Conservation (phyloP, 1,284 basidiomycete genomes). For the Trichosporon sp. region DNA sequence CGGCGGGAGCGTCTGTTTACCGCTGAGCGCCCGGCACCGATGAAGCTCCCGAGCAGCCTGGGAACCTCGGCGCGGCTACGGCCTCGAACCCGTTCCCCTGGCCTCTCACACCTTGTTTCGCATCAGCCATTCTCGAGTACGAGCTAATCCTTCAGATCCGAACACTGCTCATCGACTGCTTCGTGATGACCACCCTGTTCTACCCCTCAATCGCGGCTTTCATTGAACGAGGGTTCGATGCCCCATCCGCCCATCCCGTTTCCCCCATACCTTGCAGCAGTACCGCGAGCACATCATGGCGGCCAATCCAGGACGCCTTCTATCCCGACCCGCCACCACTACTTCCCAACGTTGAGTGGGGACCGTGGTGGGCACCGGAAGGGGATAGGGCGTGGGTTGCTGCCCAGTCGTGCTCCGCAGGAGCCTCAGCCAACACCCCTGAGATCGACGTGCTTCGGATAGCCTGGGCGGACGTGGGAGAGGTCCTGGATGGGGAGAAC, state of each 20-base stretch:
- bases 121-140: neutral
- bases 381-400: constrained; percentile 25
- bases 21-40: neutral
- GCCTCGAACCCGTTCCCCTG: neutral
- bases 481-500: constrained; percentile 44
- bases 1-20: neutral
- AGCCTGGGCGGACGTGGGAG: constrained; percentile 52
- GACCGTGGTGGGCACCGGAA: constrained; percentile 47
- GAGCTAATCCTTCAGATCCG: constrained; percentile 72
- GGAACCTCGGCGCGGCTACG: neutral
- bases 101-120: constrained; percentile 7
- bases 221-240: constrained; percentile 59
- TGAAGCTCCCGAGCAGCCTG: neutral
- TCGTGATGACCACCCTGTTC: constrained; percentile 94
- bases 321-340: constrained; percentile 48
- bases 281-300: constrained; percentile 48
- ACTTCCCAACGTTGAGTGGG: constrained; percentile 46
- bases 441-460: constrained; percentile 44
- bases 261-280: constrained; percentile 49
- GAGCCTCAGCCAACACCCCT: constrained; percentile 16
- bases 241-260: constrained; percentile 40
- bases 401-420: constrained; percentile 1
- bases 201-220: constrained; percentile 88
- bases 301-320: constrained; percentile 27
- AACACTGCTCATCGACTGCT: constrained; percentile 85